Evolutionary conservation across 2,329 filamentous ascomycete genomes (phyloP), one percentile per base, ranked within the genome.

Genomic region (Colletotrichum sp.): DNA sequence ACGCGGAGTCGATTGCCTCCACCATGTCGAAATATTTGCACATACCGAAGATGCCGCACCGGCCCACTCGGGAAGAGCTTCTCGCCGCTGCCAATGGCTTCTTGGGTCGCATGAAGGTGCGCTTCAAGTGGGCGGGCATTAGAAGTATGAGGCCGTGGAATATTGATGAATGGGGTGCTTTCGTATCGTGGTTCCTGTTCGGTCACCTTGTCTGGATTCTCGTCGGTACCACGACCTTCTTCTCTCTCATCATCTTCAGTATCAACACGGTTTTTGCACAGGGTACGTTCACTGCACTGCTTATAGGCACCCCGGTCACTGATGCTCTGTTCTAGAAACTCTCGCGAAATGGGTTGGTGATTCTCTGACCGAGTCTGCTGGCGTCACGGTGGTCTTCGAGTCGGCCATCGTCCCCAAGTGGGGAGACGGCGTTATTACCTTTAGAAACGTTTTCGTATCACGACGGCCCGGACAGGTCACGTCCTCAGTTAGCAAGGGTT

Each of bases 121-220:
- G 96, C 55, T 98, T 99, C 87, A 99, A 99, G 85, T 99, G 97
- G 97, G 94, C 97, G 81, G 98, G 97, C 4, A 99, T 99, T 80
- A 90, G 96, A 82, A 98, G 96, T 83, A 95, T 95, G 84, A 91
- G 97, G 49, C 97, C 97, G 1, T 99, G 97, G 92, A 99, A 98
- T 84, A 91, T 94, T 26, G 97, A 99, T 84, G 97, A 99, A 86
- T 98, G 98, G 89, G 95, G 96, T 62, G 97, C 97, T 6, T 96
- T 99, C 78, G 92, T 90, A 69, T 99, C 97, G 3, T 99, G 96
- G 96, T 94, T 99, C 78, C 90, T 99, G 77, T 90, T 98, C 70
- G 97, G 96, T 0, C 97, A 99, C 84, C 89, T 99, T 10, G 91
- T 98, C 13, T 99, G 97, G 97, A 92, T 99, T 80, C 90, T 99